phyloP scores from a whole-genome alignment of 805 yeast species.

The Ogataea polymorpha region DNA sequence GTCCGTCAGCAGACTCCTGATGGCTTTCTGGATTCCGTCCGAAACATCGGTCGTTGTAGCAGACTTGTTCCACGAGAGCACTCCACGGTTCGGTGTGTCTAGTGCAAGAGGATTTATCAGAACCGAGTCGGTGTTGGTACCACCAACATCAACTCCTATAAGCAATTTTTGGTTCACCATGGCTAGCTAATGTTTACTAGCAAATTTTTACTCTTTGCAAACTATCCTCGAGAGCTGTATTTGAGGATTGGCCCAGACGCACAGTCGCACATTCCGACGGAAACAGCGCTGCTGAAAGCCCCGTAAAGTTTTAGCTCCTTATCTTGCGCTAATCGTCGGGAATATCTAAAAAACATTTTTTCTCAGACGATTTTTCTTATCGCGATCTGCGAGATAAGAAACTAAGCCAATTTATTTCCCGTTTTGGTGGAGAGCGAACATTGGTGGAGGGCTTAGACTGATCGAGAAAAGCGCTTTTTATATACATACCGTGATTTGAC shows the following conservation, averaged over 20 bases:
- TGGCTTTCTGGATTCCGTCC: constrained; percentile 39
- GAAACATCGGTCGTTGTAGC: constrained; percentile 45
- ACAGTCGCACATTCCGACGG: too few relatives aligned
- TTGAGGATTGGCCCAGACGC: too few relatives aligned
- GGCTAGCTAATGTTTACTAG: too few relatives aligned
- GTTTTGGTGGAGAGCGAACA: neutral
- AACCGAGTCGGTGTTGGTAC: constrained; percentile 49
- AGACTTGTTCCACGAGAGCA: constrained; percentile 42
- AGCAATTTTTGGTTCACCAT: constrained; percentile 11
- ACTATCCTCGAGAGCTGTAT: too few relatives aligned
- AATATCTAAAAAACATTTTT: too few relatives aligned
- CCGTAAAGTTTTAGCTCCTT: too few relatives aligned
- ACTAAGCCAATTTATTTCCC: neutral
- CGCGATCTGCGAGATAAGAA: neutral
- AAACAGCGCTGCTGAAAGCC: too few relatives aligned
- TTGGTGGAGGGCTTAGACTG: neutral
- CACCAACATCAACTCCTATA: constrained; percentile 51
- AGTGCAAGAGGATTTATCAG: constrained; percentile 36
- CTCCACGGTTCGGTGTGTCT: constrained; percentile 28
- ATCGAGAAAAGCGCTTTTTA: neutral
- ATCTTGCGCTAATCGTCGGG: too few relatives aligned
- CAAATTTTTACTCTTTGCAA: too few relatives aligned
- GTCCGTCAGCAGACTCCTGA: constrained; percentile 30
- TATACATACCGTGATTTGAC: too few relatives aligned
- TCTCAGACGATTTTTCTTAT: neutral